Evolutionary conservation across 768 basidiomycete genomes (phyloP).

Genomic region (Hysterangium stoloniferum): DNA sequence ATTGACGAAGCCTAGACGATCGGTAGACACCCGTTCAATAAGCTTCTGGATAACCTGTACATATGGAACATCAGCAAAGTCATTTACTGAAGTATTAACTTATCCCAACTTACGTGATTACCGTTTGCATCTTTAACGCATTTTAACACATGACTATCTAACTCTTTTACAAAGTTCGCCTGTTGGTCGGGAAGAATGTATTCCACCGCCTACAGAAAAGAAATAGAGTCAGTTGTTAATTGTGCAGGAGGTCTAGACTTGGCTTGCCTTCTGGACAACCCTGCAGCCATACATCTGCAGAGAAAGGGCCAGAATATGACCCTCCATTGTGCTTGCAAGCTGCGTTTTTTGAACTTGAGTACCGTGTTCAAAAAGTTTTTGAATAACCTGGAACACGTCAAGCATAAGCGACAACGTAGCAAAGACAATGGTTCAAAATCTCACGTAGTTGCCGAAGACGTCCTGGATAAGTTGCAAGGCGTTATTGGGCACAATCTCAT

Average conservation of each 20-base stretch:
- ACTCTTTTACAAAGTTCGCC: slow-evolving; percentile 61
- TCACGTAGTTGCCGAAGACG: slow-evolving; percentile 93
- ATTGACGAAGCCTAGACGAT: slow-evolving; percentile 67
- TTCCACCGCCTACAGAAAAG: slow-evolving; percentile 64
- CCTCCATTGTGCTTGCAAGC: slow-evolving; percentile 68
- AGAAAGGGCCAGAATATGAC: slow-evolving; percentile 67
- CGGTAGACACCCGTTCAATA: slow-evolving; percentile 70
- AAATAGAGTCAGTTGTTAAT: slow-evolving; percentile 10
- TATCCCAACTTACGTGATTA: slow-evolving; percentile 70
- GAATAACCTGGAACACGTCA: slow-evolving; percentile 58
- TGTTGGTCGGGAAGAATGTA: slow-evolving; percentile 74
- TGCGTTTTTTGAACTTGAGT: slow-evolving; percentile 63
- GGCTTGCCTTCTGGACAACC: slow-evolving; percentile 80
- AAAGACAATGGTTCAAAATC: slow-evolving; percentile 19
- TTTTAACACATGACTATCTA: slow-evolving; percentile 71
- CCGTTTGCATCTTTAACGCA: slow-evolving; percentile 90
- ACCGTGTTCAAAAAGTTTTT: slow-evolving; percentile 89
- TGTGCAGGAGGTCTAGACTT: neutral
- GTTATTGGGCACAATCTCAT: slow-evolving; percentile 78
- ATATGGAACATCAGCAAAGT: neutral
- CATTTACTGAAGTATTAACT: neutral
- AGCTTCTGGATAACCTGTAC: slow-evolving; percentile 79
- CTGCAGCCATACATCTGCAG: slow-evolving; percentile 95
- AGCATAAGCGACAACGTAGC: slow-evolving; percentile 4
- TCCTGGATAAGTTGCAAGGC: slow-evolving; percentile 76